Evolutionary conservation across 83 land plant species (phyloP).

Genomic region (Picea engelmannii): DNA sequence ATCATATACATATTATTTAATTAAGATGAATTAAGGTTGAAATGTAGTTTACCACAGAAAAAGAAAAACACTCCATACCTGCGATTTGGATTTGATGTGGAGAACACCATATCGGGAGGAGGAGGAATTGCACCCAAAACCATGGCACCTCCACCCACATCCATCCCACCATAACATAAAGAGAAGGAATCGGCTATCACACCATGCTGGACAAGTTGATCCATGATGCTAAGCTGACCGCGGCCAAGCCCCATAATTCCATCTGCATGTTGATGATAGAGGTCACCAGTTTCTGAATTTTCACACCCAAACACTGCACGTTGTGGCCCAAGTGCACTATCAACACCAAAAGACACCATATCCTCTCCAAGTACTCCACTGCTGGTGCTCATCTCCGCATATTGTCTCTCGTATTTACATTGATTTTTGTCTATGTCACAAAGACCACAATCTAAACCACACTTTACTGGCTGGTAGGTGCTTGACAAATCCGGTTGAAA

Average conservation of each 20-base stretch:
- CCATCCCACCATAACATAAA: slow-evolving; percentile 99
- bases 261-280: slow-evolving; percentile 93
- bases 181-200: slow-evolving; percentile 87
- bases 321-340: slow-evolving; percentile 70
- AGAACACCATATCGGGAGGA: slow-evolving; percentile 80
- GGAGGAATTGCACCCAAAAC: slow-evolving; percentile 81
- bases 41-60: slow-evolving; percentile 1
- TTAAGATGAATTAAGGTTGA: background rate
- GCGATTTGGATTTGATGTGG: slow-evolving; percentile 85
- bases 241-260: slow-evolving; percentile 99
- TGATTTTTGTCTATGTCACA: slow-evolving; percentile 63
- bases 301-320: slow-evolving; percentile 94
- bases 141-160: slow-evolving; percentile 96
- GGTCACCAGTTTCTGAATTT: slow-evolving; percentile 90
- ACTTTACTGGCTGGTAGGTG: slow-evolving; percentile 75
- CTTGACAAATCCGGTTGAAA: slow-evolving; percentile 79
- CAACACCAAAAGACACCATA: slow-evolving; percentile 78
- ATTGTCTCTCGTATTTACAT: slow-evolving; percentile 83
- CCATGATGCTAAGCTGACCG: slow-evolving; percentile 92
- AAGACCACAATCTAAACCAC: slow-evolving; percentile 57
- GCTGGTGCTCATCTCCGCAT: slow-evolving; percentile 98
- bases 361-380: slow-evolving; percentile 92
- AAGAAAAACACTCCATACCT: slow-evolving; percentile 59
- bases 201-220: slow-evolving; percentile 87
- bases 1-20: slow-evolving; percentile 28